These are phyloP conservation scores for Ammopiptanthus mongolicus DNA, from an alignment of 306 rosid species.

Conservation along the genomic window DNA sequence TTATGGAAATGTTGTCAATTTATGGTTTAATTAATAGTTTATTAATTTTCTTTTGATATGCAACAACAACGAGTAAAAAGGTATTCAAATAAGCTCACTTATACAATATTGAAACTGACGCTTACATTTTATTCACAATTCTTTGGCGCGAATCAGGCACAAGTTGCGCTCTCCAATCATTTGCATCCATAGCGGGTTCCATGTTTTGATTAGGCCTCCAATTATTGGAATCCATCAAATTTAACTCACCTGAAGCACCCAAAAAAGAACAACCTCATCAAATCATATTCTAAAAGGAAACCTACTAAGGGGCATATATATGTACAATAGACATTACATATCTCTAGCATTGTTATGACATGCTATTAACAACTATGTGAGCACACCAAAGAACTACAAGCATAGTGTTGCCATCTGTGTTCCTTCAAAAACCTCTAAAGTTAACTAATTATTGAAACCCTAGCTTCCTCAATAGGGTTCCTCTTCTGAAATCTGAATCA, in stretches of 20 bases:
- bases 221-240: conserved; percentile 35
- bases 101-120: conserved; percentile 13
- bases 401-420: background rate
- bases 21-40: background rate
- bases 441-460: background rate
- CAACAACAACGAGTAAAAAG: background rate
- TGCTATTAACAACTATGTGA: no score
- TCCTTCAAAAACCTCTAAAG: background rate
- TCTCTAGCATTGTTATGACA: background rate
- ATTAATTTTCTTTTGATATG: background rate
- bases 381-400: no score
- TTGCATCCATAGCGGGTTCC: conserved; percentile 31
- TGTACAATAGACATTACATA: background rate
- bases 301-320: background rate
- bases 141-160: conserved; percentile 38
- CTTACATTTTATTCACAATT: conserved; percentile 50
- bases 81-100: background rate
- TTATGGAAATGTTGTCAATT: background rate
- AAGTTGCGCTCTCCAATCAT: conserved; percentile 50
- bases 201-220: conserved; percentile 42
- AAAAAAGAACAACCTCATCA: background rate
- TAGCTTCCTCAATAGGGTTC: background rate
- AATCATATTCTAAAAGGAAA: conserved; percentile 6
- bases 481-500: background rate
- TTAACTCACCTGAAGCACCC: conserved; percentile 6